Conservation (phyloP, 495 filamentous ascomycete genomes). For the Diplogelasinospora grovesii region DNA sequence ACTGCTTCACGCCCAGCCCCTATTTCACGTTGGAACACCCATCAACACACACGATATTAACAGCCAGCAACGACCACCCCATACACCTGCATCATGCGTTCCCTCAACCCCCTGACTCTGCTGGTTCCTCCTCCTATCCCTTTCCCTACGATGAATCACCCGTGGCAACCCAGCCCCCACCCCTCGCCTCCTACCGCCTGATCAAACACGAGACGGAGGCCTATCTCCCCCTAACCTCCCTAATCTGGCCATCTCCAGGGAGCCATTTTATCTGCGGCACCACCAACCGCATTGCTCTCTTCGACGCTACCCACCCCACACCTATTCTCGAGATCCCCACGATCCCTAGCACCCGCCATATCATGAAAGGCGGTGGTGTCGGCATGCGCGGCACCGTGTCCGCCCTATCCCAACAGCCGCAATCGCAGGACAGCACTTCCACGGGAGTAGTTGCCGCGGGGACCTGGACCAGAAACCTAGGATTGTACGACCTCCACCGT, state of each 20-base stretch:
- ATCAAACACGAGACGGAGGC: constrained; percentile 70
- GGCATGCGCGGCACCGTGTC: constrained; percentile 83
- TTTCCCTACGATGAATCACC: no score
- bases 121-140: neutral
- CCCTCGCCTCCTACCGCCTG: constrained; percentile 59
- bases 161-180: constrained; percentile 26
- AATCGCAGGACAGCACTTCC: constrained; percentile 6
- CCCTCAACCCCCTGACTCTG: constrained; percentile 4
- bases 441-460: constrained; percentile 74
- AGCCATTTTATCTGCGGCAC: constrained; percentile 65
- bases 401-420: constrained; percentile 44
- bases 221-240: constrained; percentile 67
- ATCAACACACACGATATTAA: constrained; percentile 60
- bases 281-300: constrained; percentile 65
- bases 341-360: constrained; percentile 66
- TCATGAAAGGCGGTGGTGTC: constrained; percentile 59
- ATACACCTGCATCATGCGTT: constrained; percentile 58
- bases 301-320: constrained; percentile 50
- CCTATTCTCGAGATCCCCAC: constrained; percentile 61
- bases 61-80: constrained; percentile 61
- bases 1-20: constrained; percentile 65
- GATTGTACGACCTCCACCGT: constrained; percentile 66
- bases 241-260: constrained; percentile 59
- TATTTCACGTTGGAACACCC: constrained; percentile 60
- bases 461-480: constrained; percentile 70